These are phyloP conservation scores for Russula abietina DNA, from an alignment of 768 basidiomycete species.

Conservation along the genomic window DNA sequence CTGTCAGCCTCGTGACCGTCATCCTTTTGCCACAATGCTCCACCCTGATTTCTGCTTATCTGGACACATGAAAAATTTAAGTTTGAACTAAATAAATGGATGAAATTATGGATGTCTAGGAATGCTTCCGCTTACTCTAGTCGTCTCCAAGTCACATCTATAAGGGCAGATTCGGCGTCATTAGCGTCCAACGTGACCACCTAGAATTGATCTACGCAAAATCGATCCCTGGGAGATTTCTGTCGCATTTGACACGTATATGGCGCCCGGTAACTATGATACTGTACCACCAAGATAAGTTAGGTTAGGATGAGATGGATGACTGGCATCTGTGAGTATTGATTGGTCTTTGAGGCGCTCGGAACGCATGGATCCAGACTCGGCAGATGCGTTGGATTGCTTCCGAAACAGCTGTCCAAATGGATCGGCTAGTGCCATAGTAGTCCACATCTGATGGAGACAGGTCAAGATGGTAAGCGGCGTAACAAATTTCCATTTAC, in stretches of 20 bases:
- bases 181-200: constrained; percentile 13
- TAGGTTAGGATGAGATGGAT: neutral
- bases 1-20: neutral
- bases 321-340: constrained; percentile 5
- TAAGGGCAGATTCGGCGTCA: constrained; percentile 9
- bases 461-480: constrained; percentile 8
- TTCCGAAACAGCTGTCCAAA: constrained; percentile 7
- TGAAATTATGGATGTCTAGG: constrained; percentile 9
- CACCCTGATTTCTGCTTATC: constrained; percentile 12
- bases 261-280: constrained; percentile 21
- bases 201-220: constrained; percentile 1
- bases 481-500: constrained; percentile 13
- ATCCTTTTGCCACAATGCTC: constrained; percentile 19
- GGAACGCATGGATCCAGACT: neutral
- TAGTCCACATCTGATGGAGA: constrained; percentile 13
- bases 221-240: constrained; percentile 3
- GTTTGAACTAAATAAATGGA: constrained; percentile 23
- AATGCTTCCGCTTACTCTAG: constrained; percentile 1
- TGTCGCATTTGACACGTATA: constrained; percentile 2
- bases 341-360: constrained; percentile 21
- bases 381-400: neutral
- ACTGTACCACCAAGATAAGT: neutral
- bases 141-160: constrained; percentile 5
- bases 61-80: constrained; percentile 6
- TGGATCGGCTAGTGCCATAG: neutral